A percentile compares a stretch with the other conserved stretches of the same genome.
Evolutionary conservation across 148 eudicot species (phyloP).

Genomic region (Rhododendron henanense): DNA sequence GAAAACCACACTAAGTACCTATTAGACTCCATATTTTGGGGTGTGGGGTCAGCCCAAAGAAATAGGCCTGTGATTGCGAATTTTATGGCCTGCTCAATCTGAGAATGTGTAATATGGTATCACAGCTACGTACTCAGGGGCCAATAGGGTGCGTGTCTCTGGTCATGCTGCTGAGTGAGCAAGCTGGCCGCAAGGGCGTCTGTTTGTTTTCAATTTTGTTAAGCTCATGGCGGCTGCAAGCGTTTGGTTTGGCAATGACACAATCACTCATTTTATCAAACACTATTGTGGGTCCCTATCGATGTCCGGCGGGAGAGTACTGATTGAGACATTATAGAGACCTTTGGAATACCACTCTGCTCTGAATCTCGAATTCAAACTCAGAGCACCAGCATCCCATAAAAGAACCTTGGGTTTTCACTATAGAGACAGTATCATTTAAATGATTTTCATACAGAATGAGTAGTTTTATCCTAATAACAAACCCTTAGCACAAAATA

Average conservation of each 20-base stretch:
- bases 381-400: background rate
- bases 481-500: background rate
- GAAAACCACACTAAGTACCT: background rate
- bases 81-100: background rate
- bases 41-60: background rate
- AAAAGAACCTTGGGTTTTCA: background rate
- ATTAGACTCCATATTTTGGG: background rate
- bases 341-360: background rate
- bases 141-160: background rate
- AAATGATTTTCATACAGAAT: background rate
- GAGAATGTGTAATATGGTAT: background rate
- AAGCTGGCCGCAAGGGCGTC: background rate
- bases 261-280: background rate
- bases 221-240: background rate
- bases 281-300: background rate
- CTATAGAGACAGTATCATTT: background rate
- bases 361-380: background rate
- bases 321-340: background rate
- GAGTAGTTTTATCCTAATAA: background rate
- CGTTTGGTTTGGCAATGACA: background rate
- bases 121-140: background rate
- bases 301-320: too few species aligned
- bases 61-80: background rate
- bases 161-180: background rate
- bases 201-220: background rate